Conservation (phyloP, 805 yeast species). For the Schizosaccharomyces octosporus region DNA sequence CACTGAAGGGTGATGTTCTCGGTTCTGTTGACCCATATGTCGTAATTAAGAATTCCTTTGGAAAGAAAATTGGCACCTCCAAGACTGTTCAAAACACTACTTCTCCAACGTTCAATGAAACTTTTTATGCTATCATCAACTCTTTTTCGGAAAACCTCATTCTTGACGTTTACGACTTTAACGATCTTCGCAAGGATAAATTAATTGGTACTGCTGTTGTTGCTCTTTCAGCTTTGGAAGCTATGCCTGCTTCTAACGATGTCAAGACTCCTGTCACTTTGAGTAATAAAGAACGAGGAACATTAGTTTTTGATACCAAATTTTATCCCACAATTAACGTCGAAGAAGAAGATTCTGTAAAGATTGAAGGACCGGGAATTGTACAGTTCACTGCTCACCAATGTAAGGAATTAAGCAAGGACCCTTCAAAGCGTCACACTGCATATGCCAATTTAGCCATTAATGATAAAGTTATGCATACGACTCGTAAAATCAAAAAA, state of each 20-base stretch:
- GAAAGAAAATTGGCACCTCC: slow-evolving; percentile 36
- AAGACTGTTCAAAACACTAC: slow-evolving; percentile 40
- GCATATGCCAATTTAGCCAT: slow-evolving; percentile 49
- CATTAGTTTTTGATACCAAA: slow-evolving; percentile 39
- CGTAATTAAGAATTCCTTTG: slow-evolving; percentile 25
- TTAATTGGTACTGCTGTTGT: slow-evolving; percentile 40
- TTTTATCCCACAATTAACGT: slow-evolving; percentile 57
- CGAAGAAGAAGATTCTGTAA: slow-evolving; percentile 65
- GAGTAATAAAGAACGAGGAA: slow-evolving; percentile 69
- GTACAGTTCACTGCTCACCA: slow-evolving; percentile 40
- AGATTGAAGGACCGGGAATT: slow-evolving; percentile 86
- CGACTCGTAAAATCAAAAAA: slow-evolving; percentile 34
- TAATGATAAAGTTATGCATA: slow-evolving; percentile 32
- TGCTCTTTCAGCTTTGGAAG: background rate
- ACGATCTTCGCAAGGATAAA: slow-evolving; percentile 56
- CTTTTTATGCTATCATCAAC: slow-evolving; percentile 38
- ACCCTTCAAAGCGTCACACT: slow-evolving; percentile 26
- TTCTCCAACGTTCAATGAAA: slow-evolving; percentile 69
- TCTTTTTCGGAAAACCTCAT: slow-evolving; percentile 64
- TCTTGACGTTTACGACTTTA: slow-evolving; percentile 48
- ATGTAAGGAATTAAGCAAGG: slow-evolving; percentile 24
- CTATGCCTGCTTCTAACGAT: slow-evolving; percentile 16
- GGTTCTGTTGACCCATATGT: slow-evolving; percentile 81
- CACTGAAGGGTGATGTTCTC: slow-evolving; percentile 38
- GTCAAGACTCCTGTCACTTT: slow-evolving; percentile 36